phyloP scores from a whole-genome alignment of 176 grass and related monocot genomes.

The Luzula sylvatica region DNA sequence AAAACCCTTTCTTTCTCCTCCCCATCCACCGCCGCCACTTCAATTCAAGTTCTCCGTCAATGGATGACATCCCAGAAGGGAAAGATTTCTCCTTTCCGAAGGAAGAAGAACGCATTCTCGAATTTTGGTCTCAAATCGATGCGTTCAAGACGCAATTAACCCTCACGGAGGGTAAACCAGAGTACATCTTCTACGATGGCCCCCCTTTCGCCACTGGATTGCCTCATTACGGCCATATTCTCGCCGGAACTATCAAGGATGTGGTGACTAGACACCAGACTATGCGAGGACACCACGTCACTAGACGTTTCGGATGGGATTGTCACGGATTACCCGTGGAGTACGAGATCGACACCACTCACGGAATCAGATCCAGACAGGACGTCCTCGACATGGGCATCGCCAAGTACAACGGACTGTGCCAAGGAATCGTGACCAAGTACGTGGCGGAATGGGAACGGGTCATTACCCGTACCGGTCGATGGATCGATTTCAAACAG shows the following conservation, averaged over 20 bases:
- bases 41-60: conserved; percentile 17
- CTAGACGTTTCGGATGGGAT: conserved; percentile 90
- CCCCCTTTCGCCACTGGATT: conserved; percentile 90
- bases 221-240: conserved; percentile 92
- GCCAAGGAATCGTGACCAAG: conserved; percentile 85
- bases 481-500: conserved; percentile 93
- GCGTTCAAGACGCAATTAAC: conserved; percentile 77
- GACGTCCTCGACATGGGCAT: conserved; percentile 90
- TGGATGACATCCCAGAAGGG: conserved; percentile 91
- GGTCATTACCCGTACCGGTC: conserved; percentile 57
- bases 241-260: conserved; percentile 99
- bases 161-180: conserved; percentile 65
- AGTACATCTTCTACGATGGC: conserved; percentile 96
- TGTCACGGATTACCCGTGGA: conserved; percentile 93
- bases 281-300: conserved; percentile 73
- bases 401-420: conserved; percentile 53
- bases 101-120: conserved; percentile 65
- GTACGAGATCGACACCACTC: conserved; percentile 83
- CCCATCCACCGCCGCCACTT: neutral
- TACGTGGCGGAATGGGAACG: conserved; percentile 89
- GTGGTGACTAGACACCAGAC: conserved; percentile 95
- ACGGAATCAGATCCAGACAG: conserved; percentile 63
- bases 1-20: neutral
- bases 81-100: conserved; percentile 80
- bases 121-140: conserved; percentile 38